Base-by-base conservation (phyloP, 768 basidiomycete genomes). In the Dictyophora rubrovolvata region DNA sequence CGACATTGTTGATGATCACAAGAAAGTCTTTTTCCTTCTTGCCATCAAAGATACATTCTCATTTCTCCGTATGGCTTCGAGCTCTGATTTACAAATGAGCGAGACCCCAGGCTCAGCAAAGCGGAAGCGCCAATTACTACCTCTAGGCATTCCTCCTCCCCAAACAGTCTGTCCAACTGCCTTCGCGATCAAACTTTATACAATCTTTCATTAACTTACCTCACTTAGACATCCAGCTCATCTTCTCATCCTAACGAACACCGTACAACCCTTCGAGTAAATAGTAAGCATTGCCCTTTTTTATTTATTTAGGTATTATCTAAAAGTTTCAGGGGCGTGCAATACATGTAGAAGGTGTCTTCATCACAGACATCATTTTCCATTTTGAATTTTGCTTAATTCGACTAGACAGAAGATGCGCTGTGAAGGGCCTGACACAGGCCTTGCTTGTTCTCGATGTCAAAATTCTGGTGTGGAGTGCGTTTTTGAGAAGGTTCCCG, bases 331-430 rank as follows among this genome's bases (percentile, higher is more conserved):
- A 53, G 57, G 49, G 18, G 56, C 49, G 18, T 58, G 56, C 49
- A 58, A 58, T 36, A 58, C 48, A 28, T 58, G 49, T 35, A 20
- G 55, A 51, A 50, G 56, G 56, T 58, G 33, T 14, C 9, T 55
- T 34, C 36, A 42, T 1, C 50, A 14, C 36, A 34, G n/a, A 16
- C 5, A 35, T 6, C 28, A 17, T n/a, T 36, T 12, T 14, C 23
- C 35, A 7, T 55, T 35, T 34, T 4, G 12, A 34, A 2, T 10
- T n/a, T 23, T 11, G 35, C 33, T n/a, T 20, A 35, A 20, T n/a
- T 46, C 2, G n/a, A n/a, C 7, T 52, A 58, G 56, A 51, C 49
- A 58, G 28, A 58, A 58, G 46, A 58, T 58, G 56, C 56, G 56
- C 12, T 58, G 56, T 36, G 56, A 58, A 18, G 49, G 56, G 11